Evolutionary conservation across 1,139 yeast species (phyloP), one percentile per base, ranked within the genome.

Genomic region (Waltiozyma sp.): DNA sequence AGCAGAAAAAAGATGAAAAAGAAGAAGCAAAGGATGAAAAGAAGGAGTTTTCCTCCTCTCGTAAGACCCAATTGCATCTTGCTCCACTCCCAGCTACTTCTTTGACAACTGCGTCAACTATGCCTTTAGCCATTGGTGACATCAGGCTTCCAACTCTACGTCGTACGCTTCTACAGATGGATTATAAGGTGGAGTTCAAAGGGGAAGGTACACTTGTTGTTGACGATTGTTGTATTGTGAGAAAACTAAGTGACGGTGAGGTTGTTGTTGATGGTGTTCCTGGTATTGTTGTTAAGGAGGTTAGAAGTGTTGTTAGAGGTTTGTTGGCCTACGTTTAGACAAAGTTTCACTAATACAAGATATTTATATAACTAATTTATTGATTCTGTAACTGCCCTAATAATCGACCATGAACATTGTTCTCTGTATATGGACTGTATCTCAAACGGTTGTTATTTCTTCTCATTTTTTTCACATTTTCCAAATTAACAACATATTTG

Each of bases 141-240:
- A 78, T 93, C 42, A 72, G 85, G 48, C 67, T 91, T 34, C 86
- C 95, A 0, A 95, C 88, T 52, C 68, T 91, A 45, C 81, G 85
- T 54, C 77, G 77, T 54, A 73, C 72, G 46, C 66, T 89, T 40
- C 62, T 72, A 26, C 67, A 49, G 9, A 40, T 70, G 18, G 63
- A 66, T 42, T 75, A 83, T 53, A 69, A 69, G 44, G 96, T 95
- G 0, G 96, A 89, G 56, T 87, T 91, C 59, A 79, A 84, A 57
- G 93, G 96, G 44, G 96, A 88, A 59, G 98, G 97, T 59, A 80
- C 89, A 0, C 66, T 91, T 42, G 95, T 89, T 9, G 84, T 94
- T 36, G 89, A 89, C 55, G 85, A 83, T 47, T 68, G 67, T 44
- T 74, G 91, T 23, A 81, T 89, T 1, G 77, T 91, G 9, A 68